phyloP scores from a whole-genome alignment of 345 rosid genomes.

The Clausena lansium region DNA sequence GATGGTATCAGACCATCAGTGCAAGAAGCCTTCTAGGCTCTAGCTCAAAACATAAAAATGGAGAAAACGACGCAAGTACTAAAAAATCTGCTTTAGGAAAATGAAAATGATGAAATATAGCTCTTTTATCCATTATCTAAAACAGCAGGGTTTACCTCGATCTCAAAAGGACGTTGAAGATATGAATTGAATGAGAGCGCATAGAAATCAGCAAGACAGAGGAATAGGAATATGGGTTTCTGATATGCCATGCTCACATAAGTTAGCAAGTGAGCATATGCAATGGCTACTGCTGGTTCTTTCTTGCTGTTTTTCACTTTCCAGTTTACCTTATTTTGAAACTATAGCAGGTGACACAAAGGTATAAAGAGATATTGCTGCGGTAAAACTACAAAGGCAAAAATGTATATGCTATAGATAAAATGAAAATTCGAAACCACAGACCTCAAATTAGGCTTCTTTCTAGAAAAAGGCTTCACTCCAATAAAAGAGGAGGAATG shows the following conservation, averaged over 20 bases:
- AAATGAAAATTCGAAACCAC: background rate
- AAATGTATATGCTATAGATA: background rate
- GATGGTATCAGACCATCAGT: background rate
- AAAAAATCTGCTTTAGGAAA: no score
- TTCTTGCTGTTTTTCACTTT: background rate
- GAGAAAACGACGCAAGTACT: no score
- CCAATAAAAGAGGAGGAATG: background rate
- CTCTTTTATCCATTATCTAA: background rate
- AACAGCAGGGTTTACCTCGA: background rate
- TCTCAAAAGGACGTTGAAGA: background rate
- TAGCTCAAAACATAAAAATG: no score
- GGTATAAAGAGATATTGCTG: background rate
- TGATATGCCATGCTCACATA: background rate
- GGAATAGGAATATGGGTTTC: background rate
- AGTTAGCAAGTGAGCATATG: background rate
- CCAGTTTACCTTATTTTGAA: background rate
- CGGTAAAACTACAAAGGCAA: background rate
- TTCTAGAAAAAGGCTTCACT: background rate
- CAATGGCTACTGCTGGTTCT: background rate
- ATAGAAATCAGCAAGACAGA: no score
- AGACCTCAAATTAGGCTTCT: background rate
- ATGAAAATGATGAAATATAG: background rate
- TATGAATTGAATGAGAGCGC: background rate
- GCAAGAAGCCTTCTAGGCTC: background rate
- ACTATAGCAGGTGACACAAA: background rate